A percentile compares a stretch with the other conserved stretches of the same genome.
phyloP scores from a whole-genome alignment of 164 flowering plant genomes.

The Tetracentron sinense region DNA sequence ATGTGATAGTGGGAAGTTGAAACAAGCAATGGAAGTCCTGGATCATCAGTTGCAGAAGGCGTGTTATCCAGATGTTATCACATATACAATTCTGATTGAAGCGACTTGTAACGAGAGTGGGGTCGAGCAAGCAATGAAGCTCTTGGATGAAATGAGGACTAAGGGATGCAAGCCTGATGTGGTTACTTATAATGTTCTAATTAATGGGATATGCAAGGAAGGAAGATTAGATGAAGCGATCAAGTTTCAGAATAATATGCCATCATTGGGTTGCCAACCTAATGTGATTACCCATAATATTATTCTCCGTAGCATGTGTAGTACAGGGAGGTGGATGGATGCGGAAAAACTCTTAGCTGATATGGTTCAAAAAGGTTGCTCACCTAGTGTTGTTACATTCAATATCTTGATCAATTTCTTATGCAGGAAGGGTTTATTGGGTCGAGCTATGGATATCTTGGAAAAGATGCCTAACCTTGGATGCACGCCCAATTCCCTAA shows the following conservation, averaged over 20 bases:
- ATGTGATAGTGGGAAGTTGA: constrained; percentile 63
- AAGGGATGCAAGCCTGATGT: constrained; percentile 88
- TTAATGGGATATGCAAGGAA: constrained; percentile 85
- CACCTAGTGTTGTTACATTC: constrained; percentile 86
- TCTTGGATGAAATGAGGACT: constrained; percentile 81
- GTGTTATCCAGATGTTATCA: constrained; percentile 76
- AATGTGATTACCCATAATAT: constrained; percentile 84
- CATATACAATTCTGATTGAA: constrained; percentile 88
- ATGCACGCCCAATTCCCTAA: constrained; percentile 76
- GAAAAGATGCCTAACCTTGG: constrained; percentile 87
- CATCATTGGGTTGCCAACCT: constrained; percentile 72
- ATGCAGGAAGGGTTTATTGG: constrained; percentile 69
- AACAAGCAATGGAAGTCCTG: constrained; percentile 74
- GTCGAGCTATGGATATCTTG: constrained; percentile 71
- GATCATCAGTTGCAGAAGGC: constrained; percentile 49
- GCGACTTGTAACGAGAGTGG: constrained; percentile 81
- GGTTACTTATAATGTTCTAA: constrained; percentile 82
- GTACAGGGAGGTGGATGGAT: constrained; percentile 86
- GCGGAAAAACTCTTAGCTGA: constrained; percentile 73
- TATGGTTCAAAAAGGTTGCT: constrained; percentile 68
- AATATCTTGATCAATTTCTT: constrained; percentile 79
- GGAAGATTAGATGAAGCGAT: constrained; percentile 83
- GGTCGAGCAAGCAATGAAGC: constrained; percentile 80
- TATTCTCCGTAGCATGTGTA: constrained; percentile 76
- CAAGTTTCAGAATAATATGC: constrained; percentile 56